Conservation (phyloP, 768 basidiomycete species). For the Mycena vulgaris region DNA sequence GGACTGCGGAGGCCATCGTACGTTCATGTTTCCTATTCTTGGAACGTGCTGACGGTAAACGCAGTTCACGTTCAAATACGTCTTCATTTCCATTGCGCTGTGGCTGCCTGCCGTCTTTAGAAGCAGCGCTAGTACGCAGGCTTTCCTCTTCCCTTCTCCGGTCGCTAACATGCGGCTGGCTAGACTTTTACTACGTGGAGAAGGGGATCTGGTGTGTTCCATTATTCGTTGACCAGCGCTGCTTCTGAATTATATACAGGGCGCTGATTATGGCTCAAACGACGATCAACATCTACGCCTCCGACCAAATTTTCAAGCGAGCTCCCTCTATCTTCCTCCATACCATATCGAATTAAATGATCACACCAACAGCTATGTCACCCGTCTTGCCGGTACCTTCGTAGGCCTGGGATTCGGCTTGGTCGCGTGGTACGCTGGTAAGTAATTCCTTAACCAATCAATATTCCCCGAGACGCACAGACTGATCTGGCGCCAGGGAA, state of each 20-base stretch:
- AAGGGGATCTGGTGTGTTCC: conserved; percentile 62
- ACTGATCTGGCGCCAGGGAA: conserved; percentile 44
- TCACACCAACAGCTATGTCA: conserved; percentile 51
- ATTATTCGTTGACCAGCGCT: not conserved
- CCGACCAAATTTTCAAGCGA: conserved; percentile 70
- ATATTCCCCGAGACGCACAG: not conserved
- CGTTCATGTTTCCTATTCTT: conserved; percentile 8
- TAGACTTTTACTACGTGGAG: conserved; percentile 60
- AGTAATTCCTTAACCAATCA: not conserved
- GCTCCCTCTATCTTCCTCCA: conserved; percentile 18
- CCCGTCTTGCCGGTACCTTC: conserved; percentile 63
- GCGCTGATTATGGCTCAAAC: conserved; percentile 76
- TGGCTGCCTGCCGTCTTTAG: conserved; percentile 66
- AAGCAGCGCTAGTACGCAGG: conserved; percentile 56
- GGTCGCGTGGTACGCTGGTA: conserved; percentile 65
- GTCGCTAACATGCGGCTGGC: conserved; percentile 10
- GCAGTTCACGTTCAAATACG: conserved; percentile 68
- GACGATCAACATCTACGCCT: conserved; percentile 68
- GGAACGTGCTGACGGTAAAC: not conserved
- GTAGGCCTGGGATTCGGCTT: conserved; percentile 61
- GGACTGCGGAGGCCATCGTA: conserved; percentile 59
- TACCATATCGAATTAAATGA: not conserved
- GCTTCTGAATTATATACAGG: conserved; percentile 46
- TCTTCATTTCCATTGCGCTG: conserved; percentile 61
- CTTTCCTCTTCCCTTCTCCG: not conserved